A percentile compares a stretch with the other conserved stretches of the same genome.
These are phyloP conservation scores for Dissophora globulifera DNA, from an alignment of 192 early-diverging fungal species.

Conservation along the genomic window DNA sequence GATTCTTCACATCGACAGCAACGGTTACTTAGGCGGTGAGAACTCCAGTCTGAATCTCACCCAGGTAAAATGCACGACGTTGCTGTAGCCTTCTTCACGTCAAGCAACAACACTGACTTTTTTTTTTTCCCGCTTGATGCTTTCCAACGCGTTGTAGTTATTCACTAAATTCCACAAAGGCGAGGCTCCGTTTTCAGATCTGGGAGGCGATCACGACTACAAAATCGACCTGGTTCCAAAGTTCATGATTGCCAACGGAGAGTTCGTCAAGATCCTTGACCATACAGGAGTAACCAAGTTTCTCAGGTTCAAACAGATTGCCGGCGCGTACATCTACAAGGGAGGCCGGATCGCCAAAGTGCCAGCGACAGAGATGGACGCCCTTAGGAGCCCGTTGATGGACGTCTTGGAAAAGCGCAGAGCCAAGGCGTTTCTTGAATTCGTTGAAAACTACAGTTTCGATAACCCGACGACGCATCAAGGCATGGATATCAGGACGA, in stretches of 20 bases:
- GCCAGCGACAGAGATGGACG: slow-evolving; percentile 90
- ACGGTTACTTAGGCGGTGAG: slow-evolving; percentile 99
- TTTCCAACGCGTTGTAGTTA: too few species aligned
- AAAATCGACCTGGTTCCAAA: slow-evolving; percentile 99
- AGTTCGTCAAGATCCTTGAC: slow-evolving; percentile 95
- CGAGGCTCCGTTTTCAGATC: slow-evolving; percentile 56
- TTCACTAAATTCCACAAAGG: slow-evolving; percentile 76
- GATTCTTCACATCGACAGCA: slow-evolving; percentile 89
- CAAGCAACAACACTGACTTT: not conserved
- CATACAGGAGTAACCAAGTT: slow-evolving; percentile 99
- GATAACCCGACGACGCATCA: slow-evolving; percentile 86
- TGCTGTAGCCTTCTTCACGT: too few species aligned
- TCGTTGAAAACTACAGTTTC: slow-evolving; percentile 89
- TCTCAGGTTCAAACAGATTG: slow-evolving; percentile 96
- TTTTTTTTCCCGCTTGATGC: not conserved
- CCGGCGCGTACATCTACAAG: slow-evolving; percentile 92
- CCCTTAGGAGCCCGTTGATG: slow-evolving; percentile 84
- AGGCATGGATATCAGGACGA: slow-evolving; percentile 79
- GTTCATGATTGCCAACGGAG: slow-evolving; percentile 99
- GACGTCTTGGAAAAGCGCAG: slow-evolving; percentile 95
- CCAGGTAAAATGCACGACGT: slow-evolving; percentile 68
- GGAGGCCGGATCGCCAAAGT: slow-evolving; percentile 95
- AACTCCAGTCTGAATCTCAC: slow-evolving; percentile 95
- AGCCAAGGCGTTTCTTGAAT: slow-evolving; percentile 95
- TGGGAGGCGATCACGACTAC: slow-evolving; percentile 89